phyloP scores from a whole-genome alignment of 2,329 filamentous ascomycete species.

The Talaromyces sp. region DNA sequence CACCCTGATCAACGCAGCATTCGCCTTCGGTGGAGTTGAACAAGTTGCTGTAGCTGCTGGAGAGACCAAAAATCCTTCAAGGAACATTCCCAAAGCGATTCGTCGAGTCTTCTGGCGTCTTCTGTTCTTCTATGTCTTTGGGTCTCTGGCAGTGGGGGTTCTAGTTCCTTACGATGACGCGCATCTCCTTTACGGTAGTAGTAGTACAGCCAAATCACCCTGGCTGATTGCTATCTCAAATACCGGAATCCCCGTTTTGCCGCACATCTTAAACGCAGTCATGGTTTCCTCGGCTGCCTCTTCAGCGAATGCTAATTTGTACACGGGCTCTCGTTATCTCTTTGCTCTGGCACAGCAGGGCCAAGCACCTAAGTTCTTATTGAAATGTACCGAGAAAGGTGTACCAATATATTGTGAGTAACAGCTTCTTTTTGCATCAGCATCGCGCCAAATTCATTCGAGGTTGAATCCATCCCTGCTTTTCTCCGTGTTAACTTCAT shows the following conservation, averaged over 20 bases:
- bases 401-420: conserved; percentile 37
- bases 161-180: conserved; percentile 52
- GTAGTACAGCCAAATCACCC: conserved; percentile 46
- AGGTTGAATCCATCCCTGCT: not conserved
- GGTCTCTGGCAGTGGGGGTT: conserved; percentile 55
- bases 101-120: conserved; percentile 58
- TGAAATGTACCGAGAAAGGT: conserved; percentile 55
- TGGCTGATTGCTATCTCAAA: conserved; percentile 41
- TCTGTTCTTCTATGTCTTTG: conserved; percentile 57
- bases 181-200: conserved; percentile 40
- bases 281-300: conserved; percentile 73
- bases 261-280: conserved; percentile 69
- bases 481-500: not conserved
- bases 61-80: conserved; percentile 53
- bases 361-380: conserved; percentile 59
- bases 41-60: conserved; percentile 52
- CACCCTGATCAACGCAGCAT: conserved; percentile 48
- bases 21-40: conserved; percentile 53
- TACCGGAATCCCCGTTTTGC: conserved; percentile 60
- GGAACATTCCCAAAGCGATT: conserved; percentile 56
- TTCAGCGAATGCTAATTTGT: conserved; percentile 71
- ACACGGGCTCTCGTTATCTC: conserved; percentile 64
- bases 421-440: no score
- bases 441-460: not conserved
- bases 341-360: conserved; percentile 60